Conservation (phyloP, 371 early-diverging fungal genomes). For the Mucor plumbeus region DNA sequence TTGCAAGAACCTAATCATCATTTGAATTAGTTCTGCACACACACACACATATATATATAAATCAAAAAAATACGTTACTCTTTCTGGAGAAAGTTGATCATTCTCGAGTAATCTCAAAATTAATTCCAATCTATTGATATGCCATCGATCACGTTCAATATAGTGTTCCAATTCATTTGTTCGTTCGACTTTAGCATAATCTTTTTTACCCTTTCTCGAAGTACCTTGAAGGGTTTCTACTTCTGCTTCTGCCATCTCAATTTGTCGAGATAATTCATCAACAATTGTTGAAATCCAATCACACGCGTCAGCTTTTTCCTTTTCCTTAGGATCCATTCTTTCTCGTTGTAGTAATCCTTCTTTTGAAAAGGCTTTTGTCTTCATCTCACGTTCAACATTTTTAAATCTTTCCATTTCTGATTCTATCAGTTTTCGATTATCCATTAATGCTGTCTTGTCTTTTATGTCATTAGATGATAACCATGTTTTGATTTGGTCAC, state of each 20-base stretch:
- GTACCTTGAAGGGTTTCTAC: slow-evolving; percentile 79
- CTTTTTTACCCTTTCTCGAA: slow-evolving; percentile 81
- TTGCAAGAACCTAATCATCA: slow-evolving; percentile 22
- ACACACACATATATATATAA: too few relatives aligned
- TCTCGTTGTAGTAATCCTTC: slow-evolving; percentile 88
- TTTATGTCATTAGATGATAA: slow-evolving; percentile 91
- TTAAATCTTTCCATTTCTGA: slow-evolving; percentile 99
- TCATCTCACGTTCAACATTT: slow-evolving; percentile 96
- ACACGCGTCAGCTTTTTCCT: slow-evolving; percentile 83
- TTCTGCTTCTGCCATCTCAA: slow-evolving; percentile 91
- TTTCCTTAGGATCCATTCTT: slow-evolving; percentile 93
- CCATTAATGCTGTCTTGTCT: slow-evolving; percentile 89
- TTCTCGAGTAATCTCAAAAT: slow-evolving; percentile 92
- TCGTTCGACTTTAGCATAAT: slow-evolving; percentile 78
- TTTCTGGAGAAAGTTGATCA: slow-evolving; percentile 81
- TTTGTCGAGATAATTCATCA: slow-evolving; percentile 84
- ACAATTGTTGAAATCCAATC: slow-evolving; percentile 87
- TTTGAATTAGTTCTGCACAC: background rate
- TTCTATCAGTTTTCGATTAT: slow-evolving; percentile 94
- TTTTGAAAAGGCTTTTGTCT: slow-evolving; percentile 97
- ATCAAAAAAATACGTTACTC: slow-evolving; percentile 15
- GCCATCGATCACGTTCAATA: slow-evolving; percentile 90
- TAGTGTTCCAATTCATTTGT: slow-evolving; percentile 70
- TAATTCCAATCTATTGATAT: slow-evolving; percentile 88
- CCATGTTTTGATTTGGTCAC: slow-evolving; percentile 98